These are phyloP conservation scores for Candida berthetii DNA, from an alignment of 805 yeast species.

Conservation along the genomic window DNA sequence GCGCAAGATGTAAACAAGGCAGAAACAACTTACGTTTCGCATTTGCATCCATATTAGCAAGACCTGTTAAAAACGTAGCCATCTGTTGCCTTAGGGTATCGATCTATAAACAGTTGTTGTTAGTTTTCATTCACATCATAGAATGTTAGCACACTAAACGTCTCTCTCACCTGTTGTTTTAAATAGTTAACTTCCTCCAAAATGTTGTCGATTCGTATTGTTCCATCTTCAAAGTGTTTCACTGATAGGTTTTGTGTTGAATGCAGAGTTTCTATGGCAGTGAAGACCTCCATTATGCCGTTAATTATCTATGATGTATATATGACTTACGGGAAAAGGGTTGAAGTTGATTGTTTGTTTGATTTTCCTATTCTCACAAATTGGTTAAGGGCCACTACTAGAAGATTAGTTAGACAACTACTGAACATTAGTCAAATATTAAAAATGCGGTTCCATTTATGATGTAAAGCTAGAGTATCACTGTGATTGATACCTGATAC, in stretches of 20 bases:
- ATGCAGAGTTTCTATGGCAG: constrained; percentile 21
- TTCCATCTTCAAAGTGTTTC: constrained; percentile 36
- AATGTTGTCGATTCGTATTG: constrained; percentile 25
- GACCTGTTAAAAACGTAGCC: constrained; percentile 26
- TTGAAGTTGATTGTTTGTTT: too few relatives aligned
- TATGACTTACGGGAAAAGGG: too few relatives aligned
- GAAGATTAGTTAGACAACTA: too few relatives aligned
- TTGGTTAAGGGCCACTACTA: too few relatives aligned
- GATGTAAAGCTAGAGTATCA: too few relatives aligned
- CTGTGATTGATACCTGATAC: too few relatives aligned
- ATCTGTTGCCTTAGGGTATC: constrained; percentile 31
- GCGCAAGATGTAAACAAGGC: background rate
- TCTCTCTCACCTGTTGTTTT: constrained; percentile 19
- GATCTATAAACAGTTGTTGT: constrained; percentile 11
- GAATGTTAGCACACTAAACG: too few relatives aligned
- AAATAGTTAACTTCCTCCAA: constrained; percentile 29
- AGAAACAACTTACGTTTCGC: constrained; percentile 15
- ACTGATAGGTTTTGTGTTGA: constrained; percentile 18
- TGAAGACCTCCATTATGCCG: constrained; percentile 19
- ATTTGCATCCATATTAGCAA: constrained; percentile 33
- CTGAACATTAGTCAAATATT: too few relatives aligned
- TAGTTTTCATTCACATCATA: background rate
- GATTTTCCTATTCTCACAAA: too few relatives aligned
- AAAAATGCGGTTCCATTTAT: too few relatives aligned
- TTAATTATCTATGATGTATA: background rate